Evolutionary conservation across 2,329 filamentous ascomycete species (phyloP), one percentile per base, ranked within the genome.

Genomic region (Fusarium sterilihyphosum): DNA sequence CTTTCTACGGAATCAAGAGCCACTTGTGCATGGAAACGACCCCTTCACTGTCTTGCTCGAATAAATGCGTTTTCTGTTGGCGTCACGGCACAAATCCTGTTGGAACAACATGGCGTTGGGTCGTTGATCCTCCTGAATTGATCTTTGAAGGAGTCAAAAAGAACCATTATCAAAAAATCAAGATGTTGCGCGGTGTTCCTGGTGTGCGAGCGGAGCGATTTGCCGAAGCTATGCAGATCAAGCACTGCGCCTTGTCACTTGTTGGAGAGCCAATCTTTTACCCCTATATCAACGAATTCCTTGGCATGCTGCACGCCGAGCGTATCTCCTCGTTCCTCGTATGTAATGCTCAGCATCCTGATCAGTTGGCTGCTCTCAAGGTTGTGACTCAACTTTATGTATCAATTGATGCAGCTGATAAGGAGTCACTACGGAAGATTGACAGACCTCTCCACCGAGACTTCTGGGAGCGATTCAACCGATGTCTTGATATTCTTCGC

Each of bases 61-160:
- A 98, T 86, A 98, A 99, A 83, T 98, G 96, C 82, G 94, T 99
- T 75, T 99, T 98, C 83, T 99, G 96, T 88, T 99, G 96, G 96
- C 92, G 96, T 12, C 96, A 98, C 81, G 96, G 96, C 61, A 98
- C 96, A 1, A 99, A 98, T 81, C 96, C 96, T 0, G 96, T 98
- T 1, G 95, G 95, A 54, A 98, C 96, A 6, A 97, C 93, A 9
- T 98, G 96, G 96, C 92, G 96, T 70, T 99, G 96, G 96, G 91
- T 95, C 58, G 94, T 98, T 37, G 96, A 98, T 80, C 92, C 94
- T 1, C 95, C 96, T 0, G 93, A 98, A 31, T 83, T 95, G 78
- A 97, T 98, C 77, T 98, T 98, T 80, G 86, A 93, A 43, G 96
- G 96, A 56, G 94, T 98, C 73, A 98, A 97, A 81, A 92, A 92